A percentile compares a stretch with the other conserved stretches of the same genome.
Conservation (phyloP, 768 basidiomycete genomes). For the Pisolithus marmoratus region DNA sequence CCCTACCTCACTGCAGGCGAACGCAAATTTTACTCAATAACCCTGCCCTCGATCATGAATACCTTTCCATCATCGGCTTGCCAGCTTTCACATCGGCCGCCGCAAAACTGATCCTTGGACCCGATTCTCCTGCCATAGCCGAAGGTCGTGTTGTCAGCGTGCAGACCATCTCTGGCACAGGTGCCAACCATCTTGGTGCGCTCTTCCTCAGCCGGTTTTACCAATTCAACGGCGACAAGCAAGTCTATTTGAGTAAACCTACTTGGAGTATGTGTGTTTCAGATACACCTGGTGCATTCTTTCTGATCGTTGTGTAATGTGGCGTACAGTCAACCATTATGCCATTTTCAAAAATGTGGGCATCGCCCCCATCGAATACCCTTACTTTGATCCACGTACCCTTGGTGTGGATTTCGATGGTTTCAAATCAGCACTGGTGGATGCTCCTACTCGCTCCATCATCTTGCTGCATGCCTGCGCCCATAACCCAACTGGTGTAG, state of each 20-base stretch:
- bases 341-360: slow-evolving; percentile 90
- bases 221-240: slow-evolving; percentile 56
- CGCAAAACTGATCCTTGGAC: slow-evolving; percentile 74
- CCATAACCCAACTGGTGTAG: slow-evolving; percentile 96
- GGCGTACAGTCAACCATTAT: slow-evolving; percentile 68
- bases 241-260: slow-evolving; percentile 83
- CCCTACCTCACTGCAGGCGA: slow-evolving; percentile 43
- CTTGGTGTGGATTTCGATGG: slow-evolving; percentile 80
- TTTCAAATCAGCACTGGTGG: slow-evolving; percentile 52
- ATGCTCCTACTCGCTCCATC: slow-evolving; percentile 70
- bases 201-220: slow-evolving; percentile 84
- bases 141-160: slow-evolving; percentile 72
- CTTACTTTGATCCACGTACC: slow-evolving; percentile 91
- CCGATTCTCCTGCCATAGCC: slow-evolving; percentile 61
- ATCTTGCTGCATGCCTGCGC: slow-evolving; percentile 93
- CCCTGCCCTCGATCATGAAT: slow-evolving; percentile 81
- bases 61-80: slow-evolving; percentile 86
- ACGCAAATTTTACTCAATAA: slow-evolving; percentile 64
- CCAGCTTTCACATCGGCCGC: slow-evolving; percentile 78
- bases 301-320: not conserved
- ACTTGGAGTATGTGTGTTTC: slow-evolving; percentile 74
- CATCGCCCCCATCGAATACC: slow-evolving; percentile 79
- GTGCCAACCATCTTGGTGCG: slow-evolving; percentile 90
- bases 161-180: slow-evolving; percentile 95
- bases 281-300: not conserved